Base-by-base conservation (phyloP, 108 stramenopile species). In the Fistulifera solaris region DNA sequence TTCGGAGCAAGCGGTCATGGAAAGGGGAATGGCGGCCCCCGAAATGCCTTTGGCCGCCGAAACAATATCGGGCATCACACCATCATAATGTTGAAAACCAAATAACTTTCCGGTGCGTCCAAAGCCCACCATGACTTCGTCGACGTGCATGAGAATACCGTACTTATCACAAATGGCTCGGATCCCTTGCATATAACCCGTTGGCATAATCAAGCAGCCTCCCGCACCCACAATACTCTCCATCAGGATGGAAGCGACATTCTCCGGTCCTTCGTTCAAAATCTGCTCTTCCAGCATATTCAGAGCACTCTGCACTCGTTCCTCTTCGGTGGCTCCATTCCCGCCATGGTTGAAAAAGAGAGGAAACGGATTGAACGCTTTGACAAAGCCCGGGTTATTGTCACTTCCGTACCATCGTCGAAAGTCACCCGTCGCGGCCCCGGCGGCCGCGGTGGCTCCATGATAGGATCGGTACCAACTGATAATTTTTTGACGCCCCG, bases 81-180 rank as follows among this genome's bases (percentile, higher is more conserved):
- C 76, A 24, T 73, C 85, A 54, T 92, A 72, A 62, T 94, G 75
- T 72, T 96, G 81, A 73, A 94, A 89, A 10, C 91, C 95, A 90
- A 94, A 98, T 38, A 96, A 39, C 45, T 66, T 81, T 16, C 97
- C 97, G 11, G 81, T 89, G 27, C 97, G 93, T 52, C 97, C 97
- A 71, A 98, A 89, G 0, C 97, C 97, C 21, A 87, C 84, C 82
- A 96, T 95, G n/a, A 98, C 95, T 69, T 98, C 96, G 52, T 98
- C 96, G 27, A 81, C 71, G 40, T 95, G 94, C 65, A 98, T 78
- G 26, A 98, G 55, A 22, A 93, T 93, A 12, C 83, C 94, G 28
- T 79, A 83, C 42, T 89, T 76, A 67, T 94, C 89, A 61, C 86
- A 87, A 38, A 95, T 65, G 50, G 84, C 70, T 16, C 93, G 74